phyloP scores from a whole-genome alignment of 192 early-diverging fungal species.

The Linnemannia exigua region DNA sequence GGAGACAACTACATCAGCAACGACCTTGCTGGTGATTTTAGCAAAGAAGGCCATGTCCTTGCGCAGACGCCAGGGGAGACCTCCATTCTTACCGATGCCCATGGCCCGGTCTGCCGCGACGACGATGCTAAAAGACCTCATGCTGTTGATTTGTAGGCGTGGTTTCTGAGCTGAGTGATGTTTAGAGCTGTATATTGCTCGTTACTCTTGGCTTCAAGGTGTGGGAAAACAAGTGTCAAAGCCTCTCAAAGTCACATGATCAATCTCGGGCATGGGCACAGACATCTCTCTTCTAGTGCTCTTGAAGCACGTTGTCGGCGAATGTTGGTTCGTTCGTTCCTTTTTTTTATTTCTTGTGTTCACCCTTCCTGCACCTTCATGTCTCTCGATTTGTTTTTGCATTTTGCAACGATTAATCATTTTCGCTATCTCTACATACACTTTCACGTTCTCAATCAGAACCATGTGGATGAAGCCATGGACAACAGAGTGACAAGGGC shows the following conservation, averaged over 20 bases:
- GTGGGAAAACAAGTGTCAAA: not conserved
- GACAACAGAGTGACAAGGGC: not conserved
- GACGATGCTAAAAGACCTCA: constrained; percentile 70
- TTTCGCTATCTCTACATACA: not conserved
- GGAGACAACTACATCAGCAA: too few relatives aligned
- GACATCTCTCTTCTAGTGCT: not conserved
- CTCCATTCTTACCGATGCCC: constrained; percentile 83
- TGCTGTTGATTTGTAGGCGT: not conserved
- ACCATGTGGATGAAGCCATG: not conserved
- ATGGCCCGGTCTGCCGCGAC: constrained; percentile 81
- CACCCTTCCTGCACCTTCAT: not conserved
- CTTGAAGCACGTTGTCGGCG: not conserved
- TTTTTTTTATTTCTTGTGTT: not conserved
- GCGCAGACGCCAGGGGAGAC: constrained; percentile 89
- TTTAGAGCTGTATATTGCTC: not conserved
- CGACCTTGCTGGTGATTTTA: constrained; percentile 66
- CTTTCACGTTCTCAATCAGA: not conserved
- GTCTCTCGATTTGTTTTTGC: not conserved
- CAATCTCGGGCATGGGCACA: not conserved
- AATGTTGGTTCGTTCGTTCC: not conserved
- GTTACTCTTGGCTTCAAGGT: not conserved
- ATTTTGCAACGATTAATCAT: too few relatives aligned
- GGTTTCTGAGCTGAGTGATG: not conserved
- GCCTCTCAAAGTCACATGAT: not conserved
- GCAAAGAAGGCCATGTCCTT: constrained; percentile 91